Evolutionary conservation across 225 moss, liverwort and hornwort species (phyloP).

Genomic region (Pseudoscleropodium purum): DNA sequence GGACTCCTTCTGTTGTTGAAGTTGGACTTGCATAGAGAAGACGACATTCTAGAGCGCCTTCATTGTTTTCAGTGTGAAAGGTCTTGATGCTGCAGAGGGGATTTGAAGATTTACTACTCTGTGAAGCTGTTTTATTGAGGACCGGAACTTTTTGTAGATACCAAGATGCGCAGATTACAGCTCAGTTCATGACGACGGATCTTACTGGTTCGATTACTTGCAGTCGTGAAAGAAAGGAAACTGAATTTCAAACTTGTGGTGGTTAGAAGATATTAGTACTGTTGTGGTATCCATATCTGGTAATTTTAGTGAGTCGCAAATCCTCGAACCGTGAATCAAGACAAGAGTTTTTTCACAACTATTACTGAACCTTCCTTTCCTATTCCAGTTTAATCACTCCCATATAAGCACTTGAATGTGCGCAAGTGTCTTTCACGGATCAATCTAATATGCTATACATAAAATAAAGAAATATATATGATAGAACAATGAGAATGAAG

Average conservation of each 20-base stretch:
- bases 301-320: background rate
- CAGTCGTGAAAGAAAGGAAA: background rate
- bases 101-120: background rate
- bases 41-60: background rate
- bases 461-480: background rate
- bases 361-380: background rate
- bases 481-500: background rate
- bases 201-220: background rate
- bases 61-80: background rate
- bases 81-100: background rate
- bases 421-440: background rate
- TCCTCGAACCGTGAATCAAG: background rate
- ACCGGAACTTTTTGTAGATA: background rate
- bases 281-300: background rate
- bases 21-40: conserved; percentile 15
- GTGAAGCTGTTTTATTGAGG: background rate
- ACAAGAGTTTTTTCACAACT: background rate
- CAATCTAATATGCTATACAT: background rate
- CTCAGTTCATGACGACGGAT: background rate
- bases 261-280: background rate
- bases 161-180: background rate
- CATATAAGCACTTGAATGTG: background rate
- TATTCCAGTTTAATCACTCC: background rate
- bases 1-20: conserved; percentile 42
- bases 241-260: background rate